Conservation (phyloP, 495 filamentous ascomycete genomes). For the Hypoxylon subgilvum region DNA sequence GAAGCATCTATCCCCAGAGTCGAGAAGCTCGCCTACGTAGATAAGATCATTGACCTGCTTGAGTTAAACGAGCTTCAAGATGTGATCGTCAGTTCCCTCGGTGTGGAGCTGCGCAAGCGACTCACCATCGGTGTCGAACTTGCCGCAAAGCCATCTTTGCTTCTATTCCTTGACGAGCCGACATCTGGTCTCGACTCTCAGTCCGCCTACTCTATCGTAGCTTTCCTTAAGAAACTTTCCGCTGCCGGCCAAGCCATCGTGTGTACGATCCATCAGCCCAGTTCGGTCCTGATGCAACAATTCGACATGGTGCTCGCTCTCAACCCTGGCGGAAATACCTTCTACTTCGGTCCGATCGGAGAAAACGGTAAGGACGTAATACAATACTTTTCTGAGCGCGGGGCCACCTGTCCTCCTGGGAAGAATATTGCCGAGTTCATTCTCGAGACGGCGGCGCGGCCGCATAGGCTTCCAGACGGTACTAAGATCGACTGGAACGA, state of each 20-base stretch:
- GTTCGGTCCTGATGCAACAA: slow-evolving; percentile 67
- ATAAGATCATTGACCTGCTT: slow-evolving; percentile 85
- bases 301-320: slow-evolving; percentile 74
- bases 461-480: slow-evolving; percentile 68
- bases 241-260: slow-evolving; percentile 76
- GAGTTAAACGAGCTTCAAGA: slow-evolving; percentile 83
- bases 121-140: slow-evolving; percentile 93
- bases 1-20: slow-evolving; percentile 64
- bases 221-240: slow-evolving; percentile 83
- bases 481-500: slow-evolving; percentile 78
- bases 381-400: slow-evolving; percentile 61
- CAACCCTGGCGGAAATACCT: slow-evolving; percentile 69
- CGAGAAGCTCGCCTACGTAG: slow-evolving; percentile 84
- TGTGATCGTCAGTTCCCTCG: slow-evolving; percentile 79
- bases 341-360: slow-evolving; percentile 71
- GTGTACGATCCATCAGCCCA: slow-evolving; percentile 80
- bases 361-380: slow-evolving; percentile 54
- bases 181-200: slow-evolving; percentile 86
- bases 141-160: slow-evolving; percentile 79
- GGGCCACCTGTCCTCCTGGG: slow-evolving; percentile 71
- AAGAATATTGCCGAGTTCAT: slow-evolving; percentile 85
- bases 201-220: slow-evolving; percentile 79
- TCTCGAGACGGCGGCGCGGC: slow-evolving; percentile 78
- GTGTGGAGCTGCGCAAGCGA: slow-evolving; percentile 65
- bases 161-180: slow-evolving; percentile 84